These are phyloP conservation scores for Epichloe glyceriae DNA, from an alignment of 2,329 filamentous ascomycete species.

Conservation along the genomic window DNA sequence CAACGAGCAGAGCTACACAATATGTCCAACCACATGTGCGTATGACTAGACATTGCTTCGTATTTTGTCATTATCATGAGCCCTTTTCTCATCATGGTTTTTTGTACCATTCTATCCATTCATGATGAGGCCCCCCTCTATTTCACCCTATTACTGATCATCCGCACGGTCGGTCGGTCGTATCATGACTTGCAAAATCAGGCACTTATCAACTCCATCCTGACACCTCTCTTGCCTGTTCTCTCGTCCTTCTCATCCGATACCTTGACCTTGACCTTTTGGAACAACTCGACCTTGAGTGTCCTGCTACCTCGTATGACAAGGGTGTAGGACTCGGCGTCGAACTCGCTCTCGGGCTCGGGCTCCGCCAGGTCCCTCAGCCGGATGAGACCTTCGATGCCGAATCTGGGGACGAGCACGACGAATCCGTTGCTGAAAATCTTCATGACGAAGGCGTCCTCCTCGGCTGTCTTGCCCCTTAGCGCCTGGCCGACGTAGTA, in stretches of 20 bases:
- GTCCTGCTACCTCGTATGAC: conserved; percentile 42
- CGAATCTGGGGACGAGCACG: conserved; percentile 89
- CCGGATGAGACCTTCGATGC: conserved; percentile 84
- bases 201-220: conserved; percentile 45
- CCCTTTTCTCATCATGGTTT: too few relatives aligned
- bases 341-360: conserved; percentile 70
- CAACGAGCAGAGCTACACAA: too few relatives aligned
- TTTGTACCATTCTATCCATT: too few relatives aligned
- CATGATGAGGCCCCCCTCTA: too few relatives aligned
- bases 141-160: too few relatives aligned
- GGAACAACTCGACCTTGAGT: conserved; percentile 68
- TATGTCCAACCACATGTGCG: too few relatives aligned
- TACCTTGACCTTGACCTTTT: conserved; percentile 80
- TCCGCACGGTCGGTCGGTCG: too few relatives aligned
- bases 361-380: conserved; percentile 68
- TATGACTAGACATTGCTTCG: too few relatives aligned
- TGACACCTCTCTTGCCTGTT: conserved; percentile 90
- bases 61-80: too few relatives aligned
- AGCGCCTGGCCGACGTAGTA: conserved; percentile 97
- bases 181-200: background rate
- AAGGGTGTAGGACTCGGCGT: conserved; percentile 74
- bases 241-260: conserved; percentile 86
- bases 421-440: conserved; percentile 97
- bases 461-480: conserved; percentile 60
- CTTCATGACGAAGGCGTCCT: conserved; percentile 93